Evolutionary conservation across 768 basidiomycete species (phyloP).

Genomic region (Rhodosporidiobolus odoratus): DNA sequence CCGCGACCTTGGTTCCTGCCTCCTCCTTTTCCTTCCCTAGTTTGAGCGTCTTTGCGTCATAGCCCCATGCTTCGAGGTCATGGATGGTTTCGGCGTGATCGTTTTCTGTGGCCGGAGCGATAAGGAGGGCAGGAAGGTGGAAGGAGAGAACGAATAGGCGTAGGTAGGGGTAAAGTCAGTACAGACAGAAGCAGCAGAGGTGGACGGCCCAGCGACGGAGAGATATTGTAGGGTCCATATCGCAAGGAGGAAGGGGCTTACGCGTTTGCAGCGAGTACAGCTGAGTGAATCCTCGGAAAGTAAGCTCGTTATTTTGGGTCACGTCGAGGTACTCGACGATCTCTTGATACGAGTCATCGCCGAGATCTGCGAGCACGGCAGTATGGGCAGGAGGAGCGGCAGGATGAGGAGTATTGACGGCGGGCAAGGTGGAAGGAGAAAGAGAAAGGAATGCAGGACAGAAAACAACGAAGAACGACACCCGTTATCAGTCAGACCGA

Average conservation of each 20-base stretch:
- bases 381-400: too few relatives aligned
- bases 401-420: too few relatives aligned
- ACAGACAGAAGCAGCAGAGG: neutral
- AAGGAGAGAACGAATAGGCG: neutral
- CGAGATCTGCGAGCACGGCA: conserved; percentile 16
- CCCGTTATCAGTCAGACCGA: neutral
- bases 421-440: neutral
- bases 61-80: conserved; percentile 28
- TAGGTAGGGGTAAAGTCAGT: neutral
- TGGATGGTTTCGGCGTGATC: conserved; percentile 26
- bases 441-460: neutral
- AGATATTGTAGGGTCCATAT: too few relatives aligned
- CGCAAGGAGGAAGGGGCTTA: neutral
- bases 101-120: conserved; percentile 21
- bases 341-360: conserved; percentile 27
- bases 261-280: conserved; percentile 32
- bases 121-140: neutral
- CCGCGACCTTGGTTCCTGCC: neutral
- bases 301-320: conserved; percentile 17
- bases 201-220: too few relatives aligned
- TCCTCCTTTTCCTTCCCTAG: neutral
- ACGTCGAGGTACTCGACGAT: conserved; percentile 26
- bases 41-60: conserved; percentile 23
- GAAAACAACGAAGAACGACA: neutral
- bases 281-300: conserved; percentile 28